Conservation (phyloP, 371 early-diverging fungal species). For the Sporodiniella umbellata region DNA sequence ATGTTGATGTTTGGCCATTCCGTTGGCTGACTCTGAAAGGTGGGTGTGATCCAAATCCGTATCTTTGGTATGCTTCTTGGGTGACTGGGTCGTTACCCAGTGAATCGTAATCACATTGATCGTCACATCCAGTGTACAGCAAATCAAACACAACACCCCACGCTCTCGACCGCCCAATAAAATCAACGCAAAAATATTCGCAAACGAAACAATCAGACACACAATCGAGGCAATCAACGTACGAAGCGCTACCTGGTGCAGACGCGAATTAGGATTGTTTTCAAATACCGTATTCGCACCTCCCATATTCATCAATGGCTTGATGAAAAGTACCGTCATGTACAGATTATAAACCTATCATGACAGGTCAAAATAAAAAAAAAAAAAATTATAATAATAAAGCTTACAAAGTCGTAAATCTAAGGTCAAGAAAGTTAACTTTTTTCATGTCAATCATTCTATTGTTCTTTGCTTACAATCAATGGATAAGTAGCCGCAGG, state of each 20-base stretch:
- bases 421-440: slow-evolving; percentile 1
- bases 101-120: slow-evolving; percentile 54
- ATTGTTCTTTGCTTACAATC: slow-evolving; percentile 26
- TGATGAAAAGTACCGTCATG: slow-evolving; percentile 48
- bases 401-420: slow-evolving; percentile 47
- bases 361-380: not conserved
- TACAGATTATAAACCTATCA: slow-evolving; percentile 40
- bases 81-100: slow-evolving; percentile 38
- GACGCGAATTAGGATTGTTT: slow-evolving; percentile 11
- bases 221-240: slow-evolving; percentile 49
- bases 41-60: slow-evolving; percentile 3
- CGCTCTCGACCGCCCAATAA: slow-evolving; percentile 45
- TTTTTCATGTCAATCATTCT: not conserved
- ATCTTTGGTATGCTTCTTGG: slow-evolving; percentile 14
- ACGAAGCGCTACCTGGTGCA: slow-evolving; percentile 46
- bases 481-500: slow-evolving; percentile 43
- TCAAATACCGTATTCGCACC: not conserved
- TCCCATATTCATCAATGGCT: slow-evolving; percentile 31
- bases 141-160: slow-evolving; percentile 49
- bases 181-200: slow-evolving; percentile 42
- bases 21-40: slow-evolving; percentile 2
- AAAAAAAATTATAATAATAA: not conserved
- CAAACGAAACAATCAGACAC: slow-evolving; percentile 45
- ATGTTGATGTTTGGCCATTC: not conserved
- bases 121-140: slow-evolving; percentile 57